These are phyloP conservation scores for Globisporangium cystogenes DNA, from an alignment of 352 stramenopile species.

Conservation along the genomic window DNA sequence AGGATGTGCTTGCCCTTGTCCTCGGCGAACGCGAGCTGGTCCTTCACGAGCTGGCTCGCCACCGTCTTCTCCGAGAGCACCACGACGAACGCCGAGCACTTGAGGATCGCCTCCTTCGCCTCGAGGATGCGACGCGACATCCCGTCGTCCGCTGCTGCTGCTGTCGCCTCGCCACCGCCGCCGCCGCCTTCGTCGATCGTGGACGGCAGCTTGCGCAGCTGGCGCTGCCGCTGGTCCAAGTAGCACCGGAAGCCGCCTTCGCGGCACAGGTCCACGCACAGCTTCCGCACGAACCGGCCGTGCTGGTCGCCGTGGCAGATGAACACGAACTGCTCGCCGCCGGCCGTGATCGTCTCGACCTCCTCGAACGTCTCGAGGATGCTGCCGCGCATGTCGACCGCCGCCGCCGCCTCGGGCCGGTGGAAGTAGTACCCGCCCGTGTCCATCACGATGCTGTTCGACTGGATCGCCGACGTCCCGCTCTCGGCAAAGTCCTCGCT, in stretches of 20 bases:
- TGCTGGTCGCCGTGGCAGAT: slow-evolving; percentile 80
- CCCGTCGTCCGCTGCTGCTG: slow-evolving; percentile 39
- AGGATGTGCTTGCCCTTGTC: slow-evolving; percentile 83
- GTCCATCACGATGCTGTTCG: slow-evolving; percentile 63
- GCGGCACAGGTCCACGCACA: slow-evolving; percentile 64
- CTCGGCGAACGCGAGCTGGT: slow-evolving; percentile 79
- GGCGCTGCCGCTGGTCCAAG: slow-evolving; percentile 42
- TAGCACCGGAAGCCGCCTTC: slow-evolving; percentile 65
- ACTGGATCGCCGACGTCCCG: slow-evolving; percentile 21
- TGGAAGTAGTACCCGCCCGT: slow-evolving; percentile 72
- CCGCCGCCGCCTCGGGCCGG: slow-evolving; percentile 10
- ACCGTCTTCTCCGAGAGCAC: slow-evolving; percentile 74
- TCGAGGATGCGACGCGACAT: slow-evolving; percentile 70
- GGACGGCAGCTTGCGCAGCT: slow-evolving; percentile 16
- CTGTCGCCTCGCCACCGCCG: too few species aligned
- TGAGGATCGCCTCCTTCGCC: slow-evolving; percentile 78
- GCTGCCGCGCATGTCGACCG: slow-evolving; percentile 26
- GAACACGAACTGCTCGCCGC: slow-evolving; percentile 76
- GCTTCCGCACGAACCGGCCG: slow-evolving; percentile 57
- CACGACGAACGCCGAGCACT: slow-evolving; percentile 70
- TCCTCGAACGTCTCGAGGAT: slow-evolving; percentile 61
- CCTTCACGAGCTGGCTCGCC: slow-evolving; percentile 61
- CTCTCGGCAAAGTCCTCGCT: slow-evolving; percentile 29
- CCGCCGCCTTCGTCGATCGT: slow-evolving; percentile 9
- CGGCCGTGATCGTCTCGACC: slow-evolving; percentile 39